These are phyloP conservation scores for Rachicladosporium sp. DNA, from an alignment of 2,329 filamentous ascomycete species.

Conservation along the genomic window DNA sequence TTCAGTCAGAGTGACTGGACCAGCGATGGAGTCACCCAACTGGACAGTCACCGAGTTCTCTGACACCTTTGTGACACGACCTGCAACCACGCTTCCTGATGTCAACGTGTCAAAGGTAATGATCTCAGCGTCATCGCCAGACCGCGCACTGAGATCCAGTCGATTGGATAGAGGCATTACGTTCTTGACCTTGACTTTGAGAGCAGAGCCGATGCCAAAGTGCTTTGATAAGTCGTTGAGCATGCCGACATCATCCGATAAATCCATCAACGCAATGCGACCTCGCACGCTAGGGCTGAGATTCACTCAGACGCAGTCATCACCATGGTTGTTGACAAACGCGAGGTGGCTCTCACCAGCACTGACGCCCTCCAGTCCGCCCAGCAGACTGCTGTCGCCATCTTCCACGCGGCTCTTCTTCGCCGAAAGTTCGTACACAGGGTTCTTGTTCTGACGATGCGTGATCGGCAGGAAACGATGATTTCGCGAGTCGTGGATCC, in stretches of 20 bases:
- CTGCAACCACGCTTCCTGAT: constrained; percentile 69
- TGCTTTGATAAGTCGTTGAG: constrained; percentile 63
- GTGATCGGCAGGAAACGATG: constrained; percentile 86
- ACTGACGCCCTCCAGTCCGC: constrained; percentile 55
- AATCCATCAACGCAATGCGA: constrained; percentile 67
- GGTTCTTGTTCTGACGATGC: constrained; percentile 65
- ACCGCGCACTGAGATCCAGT: constrained; percentile 54
- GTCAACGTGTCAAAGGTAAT: constrained; percentile 61
- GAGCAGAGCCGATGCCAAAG: constrained; percentile 81
- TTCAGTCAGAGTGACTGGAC: constrained; percentile 70
- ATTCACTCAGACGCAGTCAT: constrained; percentile 79
- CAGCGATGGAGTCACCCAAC: constrained; percentile 67
- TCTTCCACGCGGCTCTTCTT: constrained; percentile 40
- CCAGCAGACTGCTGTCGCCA: constrained; percentile 48
- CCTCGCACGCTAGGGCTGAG: constrained; percentile 80
- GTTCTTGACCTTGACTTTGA: constrained; percentile 65
- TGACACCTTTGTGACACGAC: constrained; percentile 70
- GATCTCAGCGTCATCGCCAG: constrained; percentile 30
- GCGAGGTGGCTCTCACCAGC: constrained; percentile 61
- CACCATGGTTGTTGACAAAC: constrained; percentile 80
- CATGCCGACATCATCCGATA: constrained; percentile 73
- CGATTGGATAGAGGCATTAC: constrained; percentile 62
- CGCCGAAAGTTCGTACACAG: constrained; percentile 74
- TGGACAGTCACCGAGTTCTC: constrained; percentile 78
- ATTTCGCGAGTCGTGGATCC: constrained; percentile 78